Evolutionary conservation across 768 basidiomycete species (phyloP).

Genomic region (Trametes gibbosa): DNA sequence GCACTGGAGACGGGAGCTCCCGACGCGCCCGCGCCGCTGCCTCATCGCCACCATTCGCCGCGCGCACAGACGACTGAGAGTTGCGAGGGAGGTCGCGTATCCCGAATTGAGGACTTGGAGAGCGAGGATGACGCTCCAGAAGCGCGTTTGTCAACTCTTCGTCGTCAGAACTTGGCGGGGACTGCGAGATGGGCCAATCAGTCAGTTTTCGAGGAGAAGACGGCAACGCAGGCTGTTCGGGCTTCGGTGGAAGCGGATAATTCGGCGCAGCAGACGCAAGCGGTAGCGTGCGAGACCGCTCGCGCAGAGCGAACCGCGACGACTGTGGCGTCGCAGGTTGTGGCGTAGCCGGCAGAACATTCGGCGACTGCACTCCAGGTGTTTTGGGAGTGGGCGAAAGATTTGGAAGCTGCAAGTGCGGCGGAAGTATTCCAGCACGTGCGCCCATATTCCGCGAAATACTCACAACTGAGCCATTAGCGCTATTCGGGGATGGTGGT

Average conservation of each 20-base stretch:
- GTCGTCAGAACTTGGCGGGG: conserved; percentile 18
- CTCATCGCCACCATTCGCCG: conserved; percentile 6
- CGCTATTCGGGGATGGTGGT: not conserved
- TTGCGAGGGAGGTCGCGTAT: conserved; percentile 42
- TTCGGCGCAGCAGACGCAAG: conserved; percentile 13
- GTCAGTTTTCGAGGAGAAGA: not conserved
- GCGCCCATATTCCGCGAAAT: not conserved
- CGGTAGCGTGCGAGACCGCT: conserved; percentile 15
- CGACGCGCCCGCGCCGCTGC: conserved; percentile 9
- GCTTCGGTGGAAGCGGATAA: conserved; percentile 11
- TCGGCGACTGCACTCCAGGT: not conserved
- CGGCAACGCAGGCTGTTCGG: not conserved
- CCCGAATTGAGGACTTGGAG: conserved; percentile 36
- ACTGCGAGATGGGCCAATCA: not conserved
- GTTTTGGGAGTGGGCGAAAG: conserved; percentile 6
- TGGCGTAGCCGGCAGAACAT: not conserved
- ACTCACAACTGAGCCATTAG: not conserved
- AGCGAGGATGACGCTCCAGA: conserved; percentile 11
- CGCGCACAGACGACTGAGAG: conserved; percentile 1
- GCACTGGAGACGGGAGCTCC: conserved; percentile 11
- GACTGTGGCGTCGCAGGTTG: not conserved
- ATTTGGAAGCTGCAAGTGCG: conserved; percentile 20
- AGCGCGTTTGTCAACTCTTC: conserved; percentile 20
- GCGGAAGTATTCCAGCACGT: conserved; percentile 12
- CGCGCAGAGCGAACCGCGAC: conserved; percentile 6